Evolutionary conservation across 78 protist genomes (phyloP), one percentile per base, ranked within the genome.

Genomic region (slime mould (Dictyostelium discoideum)): DNA sequence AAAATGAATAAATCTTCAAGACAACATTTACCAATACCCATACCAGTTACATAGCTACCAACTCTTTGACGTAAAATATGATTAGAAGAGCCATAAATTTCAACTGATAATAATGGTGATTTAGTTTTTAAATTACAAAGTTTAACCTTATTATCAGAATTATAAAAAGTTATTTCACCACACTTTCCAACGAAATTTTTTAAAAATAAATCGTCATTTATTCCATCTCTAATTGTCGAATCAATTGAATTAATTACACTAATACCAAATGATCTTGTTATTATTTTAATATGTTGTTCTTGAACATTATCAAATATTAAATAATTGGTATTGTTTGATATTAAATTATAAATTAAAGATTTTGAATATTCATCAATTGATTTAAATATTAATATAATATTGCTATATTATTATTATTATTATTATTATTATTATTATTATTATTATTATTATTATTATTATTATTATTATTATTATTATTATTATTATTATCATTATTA

Each of bases 11-110:
- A 63, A 72, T 90, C 95, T 7, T 90, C 95, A n/a, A 90, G 40
- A 39, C 87, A 82, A 82, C 88, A 82, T 29, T 90, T 90, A 1
- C 44, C 87, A 32, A 90, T 77, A n/a, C 95, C 95, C 87, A 80
- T 83, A 7, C 88, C 95, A 72, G 60, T 90, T 5, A 90, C 46
- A 50, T 81, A 90, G 14, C 83, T 60, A 8, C 95, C 95, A 50
- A 90, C 95, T 14, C 48, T 65, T 24, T 80, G 84, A 26, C 78
- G 85, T 18, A 90, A 32, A 1, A 14, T 37, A 39, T 69, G 67
- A 22, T 22, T 9, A 5, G 84, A 32, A 3, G 87, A 14, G 2
- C 84, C 50, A 20, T 7, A 40, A 13, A 90, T 46, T 10, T 81
- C 86, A 32, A 60, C 72, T 20, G 84, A 46, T 5, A 65, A 16